Evolutionary conservation across 2,329 filamentous ascomycete genomes (phyloP).

Genomic region (Colletotrichum tropicicola): DNA sequence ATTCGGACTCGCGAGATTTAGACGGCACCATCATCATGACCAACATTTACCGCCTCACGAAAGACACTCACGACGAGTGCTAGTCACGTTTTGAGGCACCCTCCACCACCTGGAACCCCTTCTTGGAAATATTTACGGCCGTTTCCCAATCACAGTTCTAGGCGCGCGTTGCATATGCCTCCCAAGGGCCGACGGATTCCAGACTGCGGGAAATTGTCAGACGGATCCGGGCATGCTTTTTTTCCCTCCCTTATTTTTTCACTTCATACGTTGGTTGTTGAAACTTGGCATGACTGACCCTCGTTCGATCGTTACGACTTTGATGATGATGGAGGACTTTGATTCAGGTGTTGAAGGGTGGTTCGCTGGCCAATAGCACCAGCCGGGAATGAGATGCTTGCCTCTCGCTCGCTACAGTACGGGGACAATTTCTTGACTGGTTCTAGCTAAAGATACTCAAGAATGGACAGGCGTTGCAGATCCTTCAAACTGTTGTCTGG

Average conservation of each 20-base stretch:
- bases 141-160: not conserved
- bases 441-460: slow-evolving; percentile 22
- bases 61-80: not conserved
- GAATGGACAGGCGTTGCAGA: slow-evolving; percentile 20
- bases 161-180: not conserved
- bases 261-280: slow-evolving; percentile 20
- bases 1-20: slow-evolving; percentile 26
- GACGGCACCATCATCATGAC: slow-evolving; percentile 26
- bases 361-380: not conserved
- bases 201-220: not conserved
- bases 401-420: slow-evolving; percentile 18
- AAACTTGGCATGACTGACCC: slow-evolving; percentile 28
- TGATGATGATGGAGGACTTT: slow-evolving; percentile 26
- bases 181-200: not conserved
- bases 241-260: not conserved
- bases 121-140: slow-evolving; percentile 26
- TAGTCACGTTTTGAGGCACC: not conserved
- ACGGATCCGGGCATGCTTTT: not conserved
- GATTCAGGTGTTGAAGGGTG: not conserved
- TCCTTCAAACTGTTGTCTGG: not conserved
- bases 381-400: slow-evolving; percentile 1
- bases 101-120: not conserved
- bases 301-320: slow-evolving; percentile 30
- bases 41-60: not conserved
- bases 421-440: slow-evolving; percentile 13